A percentile compares a stretch with the other conserved stretches of the same genome.
Conservation (phyloP, 139 green algal species). For the Chlamydomonas sp. region DNA sequence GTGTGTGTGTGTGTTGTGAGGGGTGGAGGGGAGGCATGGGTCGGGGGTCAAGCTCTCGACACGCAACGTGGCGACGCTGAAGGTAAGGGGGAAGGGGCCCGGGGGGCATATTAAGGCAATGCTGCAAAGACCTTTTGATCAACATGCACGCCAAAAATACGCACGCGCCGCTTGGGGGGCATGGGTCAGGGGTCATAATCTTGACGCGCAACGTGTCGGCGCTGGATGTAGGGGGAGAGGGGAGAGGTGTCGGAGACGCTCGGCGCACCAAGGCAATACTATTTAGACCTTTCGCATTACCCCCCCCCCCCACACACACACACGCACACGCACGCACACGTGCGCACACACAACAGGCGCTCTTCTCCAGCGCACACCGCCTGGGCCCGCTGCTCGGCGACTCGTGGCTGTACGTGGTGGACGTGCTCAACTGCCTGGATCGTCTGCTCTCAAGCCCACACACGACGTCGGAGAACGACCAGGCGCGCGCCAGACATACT, state of each 20-base stretch:
- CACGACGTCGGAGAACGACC: constrained; percentile 47
- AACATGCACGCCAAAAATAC: too few species aligned
- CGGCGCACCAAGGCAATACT: too few species aligned
- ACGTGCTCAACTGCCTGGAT: constrained; percentile 80
- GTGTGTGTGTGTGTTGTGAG: too few species aligned
- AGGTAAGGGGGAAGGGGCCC: neutral
- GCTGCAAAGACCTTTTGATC: too few species aligned
- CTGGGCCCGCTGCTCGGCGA: neutral
- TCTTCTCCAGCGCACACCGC: neutral
- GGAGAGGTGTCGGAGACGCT: neutral
- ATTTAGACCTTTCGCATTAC: too few species aligned
- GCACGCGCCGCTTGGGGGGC: too few species aligned
- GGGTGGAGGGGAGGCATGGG: too few species aligned
- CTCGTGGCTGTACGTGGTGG: constrained; percentile 8
- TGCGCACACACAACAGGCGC: constrained; percentile 43
- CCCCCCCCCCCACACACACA: too few species aligned
- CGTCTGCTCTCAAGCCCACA: constrained; percentile 56
- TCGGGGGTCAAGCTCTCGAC: neutral
- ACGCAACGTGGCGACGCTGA: constrained; percentile 4
- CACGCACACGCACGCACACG: too few species aligned
- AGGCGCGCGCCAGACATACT: constrained; percentile 8
- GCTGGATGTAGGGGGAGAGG: neutral
- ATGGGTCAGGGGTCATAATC: too few species aligned
- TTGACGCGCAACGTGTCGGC: neutral
- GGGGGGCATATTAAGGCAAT: too few species aligned